These are phyloP conservation scores for Moesziomyces parantarcticus DNA, from an alignment of 1,284 basidiomycete genomes.

Conservation along the genomic window DNA sequence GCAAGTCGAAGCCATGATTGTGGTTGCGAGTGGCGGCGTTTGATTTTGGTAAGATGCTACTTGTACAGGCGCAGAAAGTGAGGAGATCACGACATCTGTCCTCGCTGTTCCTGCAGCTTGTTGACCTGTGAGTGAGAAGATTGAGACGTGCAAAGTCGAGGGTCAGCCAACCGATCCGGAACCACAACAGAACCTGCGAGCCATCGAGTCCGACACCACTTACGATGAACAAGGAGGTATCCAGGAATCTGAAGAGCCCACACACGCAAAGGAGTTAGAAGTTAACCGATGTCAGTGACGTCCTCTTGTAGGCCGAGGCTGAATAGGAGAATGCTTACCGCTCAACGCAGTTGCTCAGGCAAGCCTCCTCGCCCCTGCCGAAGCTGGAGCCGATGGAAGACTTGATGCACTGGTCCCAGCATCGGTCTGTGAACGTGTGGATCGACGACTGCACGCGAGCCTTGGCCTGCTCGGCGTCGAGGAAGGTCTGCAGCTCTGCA, in stretches of 20 bases:
- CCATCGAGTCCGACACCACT: slow-evolving; percentile 3
- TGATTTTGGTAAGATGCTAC: background rate
- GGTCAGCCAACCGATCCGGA: background rate
- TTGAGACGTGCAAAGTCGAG: background rate
- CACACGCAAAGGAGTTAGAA: too few relatives aligned
- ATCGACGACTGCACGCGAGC: slow-evolving; percentile 77
- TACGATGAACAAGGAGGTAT: slow-evolving; percentile 75
- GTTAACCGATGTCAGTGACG: too few relatives aligned
- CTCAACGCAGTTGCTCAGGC: slow-evolving; percentile 90
- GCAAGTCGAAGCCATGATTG: background rate
- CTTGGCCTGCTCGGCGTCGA: slow-evolving; percentile 88
- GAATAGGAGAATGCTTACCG: slow-evolving; percentile 36
- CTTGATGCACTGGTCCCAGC: slow-evolving; percentile 79
- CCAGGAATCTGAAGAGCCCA: slow-evolving; percentile 77
- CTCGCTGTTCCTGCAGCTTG: slow-evolving; percentile 75
- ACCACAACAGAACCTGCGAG: background rate
- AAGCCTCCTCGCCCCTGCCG: slow-evolving; percentile 83
- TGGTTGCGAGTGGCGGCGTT: background rate
- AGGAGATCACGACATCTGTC: slow-evolving; percentile 25
- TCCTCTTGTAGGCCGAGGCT: too few relatives aligned
- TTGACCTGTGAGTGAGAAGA: slow-evolving; percentile 70
- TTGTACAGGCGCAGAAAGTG: slow-evolving; percentile 17
- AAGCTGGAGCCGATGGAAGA: slow-evolving; percentile 85
- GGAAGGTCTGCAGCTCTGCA: slow-evolving; percentile 79
- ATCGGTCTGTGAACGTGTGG: slow-evolving; percentile 69